Percentiles rank a stretch among this genome's conserved stretches.
phyloP scores from a whole-genome alignment of 1,284 basidiomycete species.

The Volvariella surrecta region DNA sequence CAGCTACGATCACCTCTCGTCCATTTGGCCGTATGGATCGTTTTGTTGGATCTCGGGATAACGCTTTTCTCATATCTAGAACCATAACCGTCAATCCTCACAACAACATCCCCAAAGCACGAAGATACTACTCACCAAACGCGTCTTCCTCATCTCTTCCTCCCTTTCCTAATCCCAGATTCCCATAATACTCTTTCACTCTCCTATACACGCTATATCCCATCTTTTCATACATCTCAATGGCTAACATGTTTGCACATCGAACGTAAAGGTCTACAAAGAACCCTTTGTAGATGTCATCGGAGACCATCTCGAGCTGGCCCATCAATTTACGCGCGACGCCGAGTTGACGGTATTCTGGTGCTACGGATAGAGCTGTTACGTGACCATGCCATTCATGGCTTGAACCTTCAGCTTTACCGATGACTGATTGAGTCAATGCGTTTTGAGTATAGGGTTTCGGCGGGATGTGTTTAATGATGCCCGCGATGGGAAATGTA shows the following conservation, averaged over 20 bases:
- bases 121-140: constrained; percentile 78
- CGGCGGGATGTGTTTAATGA: no score
- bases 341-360: constrained; percentile 80
- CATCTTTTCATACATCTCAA: constrained; percentile 87
- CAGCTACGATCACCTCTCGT: constrained; percentile 64
- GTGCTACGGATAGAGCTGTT: constrained; percentile 86
- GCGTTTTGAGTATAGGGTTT: not conserved
- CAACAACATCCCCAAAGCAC: not conserved
- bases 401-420: constrained; percentile 68
- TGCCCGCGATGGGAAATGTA: no score
- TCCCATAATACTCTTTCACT: constrained; percentile 83
- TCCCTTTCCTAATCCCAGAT: constrained; percentile 56
- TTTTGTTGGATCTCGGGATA: constrained; percentile 54
- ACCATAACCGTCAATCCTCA: constrained; percentile 2
- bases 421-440: constrained; percentile 48
- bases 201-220: constrained; percentile 86
- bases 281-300: constrained; percentile 66
- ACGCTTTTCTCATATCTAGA: constrained; percentile 90
- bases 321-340: constrained; percentile 79
- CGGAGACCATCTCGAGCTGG: constrained; percentile 76
- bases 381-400: constrained; percentile 85
- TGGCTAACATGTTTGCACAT: constrained; percentile 69
- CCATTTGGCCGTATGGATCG: constrained; percentile 65
- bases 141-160: constrained; percentile 83
- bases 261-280: constrained; percentile 92